Evolutionary conservation across 768 basidiomycete genomes (phyloP).

Genomic region (Steccherinum ochraceum): DNA sequence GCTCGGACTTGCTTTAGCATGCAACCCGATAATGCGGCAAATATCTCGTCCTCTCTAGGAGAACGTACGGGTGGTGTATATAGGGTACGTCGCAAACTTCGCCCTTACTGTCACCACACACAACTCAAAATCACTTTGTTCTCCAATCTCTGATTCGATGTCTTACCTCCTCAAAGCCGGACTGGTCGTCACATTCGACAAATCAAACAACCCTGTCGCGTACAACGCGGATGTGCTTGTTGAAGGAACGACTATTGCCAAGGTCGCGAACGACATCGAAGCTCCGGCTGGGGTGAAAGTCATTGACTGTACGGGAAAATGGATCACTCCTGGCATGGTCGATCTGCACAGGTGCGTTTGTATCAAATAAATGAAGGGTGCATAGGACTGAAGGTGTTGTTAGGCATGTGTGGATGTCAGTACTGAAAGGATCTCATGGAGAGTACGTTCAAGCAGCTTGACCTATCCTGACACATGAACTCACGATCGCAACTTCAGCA

Average conservation of each 20-base stretch:
- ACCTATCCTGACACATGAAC: neutral
- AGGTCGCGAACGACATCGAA: constrained; percentile 17
- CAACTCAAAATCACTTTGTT: neutral
- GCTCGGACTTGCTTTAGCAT: neutral
- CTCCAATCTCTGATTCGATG: neutral
- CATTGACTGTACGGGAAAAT: constrained; percentile 22
- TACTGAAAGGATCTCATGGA: constrained; percentile 18
- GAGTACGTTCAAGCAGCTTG: constrained; percentile 14
- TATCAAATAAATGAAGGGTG: too few species aligned
- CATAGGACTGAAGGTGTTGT: neutral
- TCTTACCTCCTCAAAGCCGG: constrained; percentile 21
- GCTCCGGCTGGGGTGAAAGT: constrained; percentile 14
- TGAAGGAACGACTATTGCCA: constrained; percentile 18
- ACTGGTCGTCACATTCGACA: constrained; percentile 19
- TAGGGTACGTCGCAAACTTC: neutral
- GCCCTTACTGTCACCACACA: neutral
- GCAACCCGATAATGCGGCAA: neutral
- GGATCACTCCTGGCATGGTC: constrained; percentile 25
- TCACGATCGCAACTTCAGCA: constrained; percentile 8
- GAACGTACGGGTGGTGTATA: neutral
- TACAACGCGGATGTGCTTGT: constrained; percentile 23
- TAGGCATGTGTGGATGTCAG: constrained; percentile 25
- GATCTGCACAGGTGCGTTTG: constrained; percentile 25
- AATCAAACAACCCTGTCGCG: constrained; percentile 10
- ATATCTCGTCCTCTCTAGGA: neutral